These are phyloP conservation scores for Wickerhamomyces subpelliculosus DNA, from an alignment of 805 yeast genomes.

Conservation along the genomic window DNA sequence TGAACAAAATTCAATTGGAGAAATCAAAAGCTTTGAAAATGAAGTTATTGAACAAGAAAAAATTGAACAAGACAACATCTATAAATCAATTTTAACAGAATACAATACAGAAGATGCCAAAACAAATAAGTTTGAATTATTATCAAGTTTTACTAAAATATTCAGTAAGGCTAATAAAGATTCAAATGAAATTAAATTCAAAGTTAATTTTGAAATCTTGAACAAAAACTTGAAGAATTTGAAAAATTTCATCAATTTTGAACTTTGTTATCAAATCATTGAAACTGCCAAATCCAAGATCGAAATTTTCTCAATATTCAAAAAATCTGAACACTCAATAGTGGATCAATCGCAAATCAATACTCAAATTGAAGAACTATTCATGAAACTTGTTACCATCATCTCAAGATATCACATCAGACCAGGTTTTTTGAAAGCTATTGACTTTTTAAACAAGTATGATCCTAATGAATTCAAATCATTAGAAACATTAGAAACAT, in stretches of 20 bases:
- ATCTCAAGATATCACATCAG: constrained; percentile 72
- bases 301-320: constrained; percentile 48
- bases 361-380: constrained; percentile 51
- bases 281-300: constrained; percentile 62
- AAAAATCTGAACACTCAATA: constrained; percentile 24
- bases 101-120: constrained; percentile 27
- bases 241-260: constrained; percentile 72
- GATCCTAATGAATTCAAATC: constrained; percentile 44
- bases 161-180: constrained; percentile 34
- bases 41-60: constrained; percentile 25
- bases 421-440: constrained; percentile 79
- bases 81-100: constrained; percentile 33
- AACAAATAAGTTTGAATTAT: constrained; percentile 44
- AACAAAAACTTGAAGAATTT: constrained; percentile 70
- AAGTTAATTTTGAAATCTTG: constrained; percentile 74
- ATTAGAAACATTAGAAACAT: constrained; percentile 23
- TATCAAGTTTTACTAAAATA: constrained; percentile 58
- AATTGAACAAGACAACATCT: constrained; percentile 34
- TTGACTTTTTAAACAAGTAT: constrained; percentile 60
- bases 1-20: constrained; percentile 18
- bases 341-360: constrained; percentile 21
- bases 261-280: constrained; percentile 64
- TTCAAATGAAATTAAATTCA: constrained; percentile 45
- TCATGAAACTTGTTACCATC: constrained; percentile 54
- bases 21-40: constrained; percentile 21